Percentiles rank a stretch among this genome's conserved stretches.
phyloP scores from a whole-genome alignment of 257 asterid genomes.

The Phtheirospermum japonicum region DNA sequence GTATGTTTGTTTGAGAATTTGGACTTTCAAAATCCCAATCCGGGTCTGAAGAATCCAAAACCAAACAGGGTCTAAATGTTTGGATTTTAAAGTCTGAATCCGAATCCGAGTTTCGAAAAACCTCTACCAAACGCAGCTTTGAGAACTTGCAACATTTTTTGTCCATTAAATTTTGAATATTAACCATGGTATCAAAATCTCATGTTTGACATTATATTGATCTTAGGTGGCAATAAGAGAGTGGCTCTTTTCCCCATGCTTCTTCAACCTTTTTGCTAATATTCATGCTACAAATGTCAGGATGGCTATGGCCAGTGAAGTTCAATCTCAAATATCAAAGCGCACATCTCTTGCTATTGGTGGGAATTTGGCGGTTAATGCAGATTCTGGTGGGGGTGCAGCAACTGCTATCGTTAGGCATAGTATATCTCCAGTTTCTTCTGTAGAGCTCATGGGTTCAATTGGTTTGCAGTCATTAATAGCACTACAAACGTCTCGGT shows the following conservation, averaged over 20 bases:
- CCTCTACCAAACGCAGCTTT: too few relatives aligned
- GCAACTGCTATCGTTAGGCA: slow-evolving; percentile 76
- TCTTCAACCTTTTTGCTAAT: slow-evolving; percentile 22
- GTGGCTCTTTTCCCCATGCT: slow-evolving; percentile 4
- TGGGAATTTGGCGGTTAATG: slow-evolving; percentile 77
- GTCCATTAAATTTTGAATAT: slow-evolving; percentile 10
- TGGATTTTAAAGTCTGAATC: too few relatives aligned
- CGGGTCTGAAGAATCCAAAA: too few relatives aligned
- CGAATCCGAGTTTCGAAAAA: too few relatives aligned
- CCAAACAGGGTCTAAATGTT: too few relatives aligned
- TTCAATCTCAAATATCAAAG: slow-evolving; percentile 75
- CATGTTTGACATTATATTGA: slow-evolving; percentile 16
- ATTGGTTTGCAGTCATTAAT: slow-evolving; percentile 76
- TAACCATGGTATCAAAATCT: too few relatives aligned
- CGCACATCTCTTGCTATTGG: slow-evolving; percentile 61
- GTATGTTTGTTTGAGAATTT: too few relatives aligned
- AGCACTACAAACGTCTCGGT: slow-evolving; percentile 83
- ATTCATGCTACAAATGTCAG: slow-evolving; percentile 45
- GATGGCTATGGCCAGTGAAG: slow-evolving; percentile 93
- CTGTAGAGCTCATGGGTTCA: slow-evolving; percentile 75
- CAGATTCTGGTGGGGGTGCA: slow-evolving; percentile 74
- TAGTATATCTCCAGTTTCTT: slow-evolving; percentile 67
- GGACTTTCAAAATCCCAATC: too few relatives aligned
- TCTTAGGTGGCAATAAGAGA: slow-evolving; percentile 1
- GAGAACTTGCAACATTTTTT: slow-evolving; percentile 2